These are phyloP conservation scores for Colletotrichum neosansevieriae DNA, from an alignment of 2,329 filamentous ascomycete species.

Conservation along the genomic window DNA sequence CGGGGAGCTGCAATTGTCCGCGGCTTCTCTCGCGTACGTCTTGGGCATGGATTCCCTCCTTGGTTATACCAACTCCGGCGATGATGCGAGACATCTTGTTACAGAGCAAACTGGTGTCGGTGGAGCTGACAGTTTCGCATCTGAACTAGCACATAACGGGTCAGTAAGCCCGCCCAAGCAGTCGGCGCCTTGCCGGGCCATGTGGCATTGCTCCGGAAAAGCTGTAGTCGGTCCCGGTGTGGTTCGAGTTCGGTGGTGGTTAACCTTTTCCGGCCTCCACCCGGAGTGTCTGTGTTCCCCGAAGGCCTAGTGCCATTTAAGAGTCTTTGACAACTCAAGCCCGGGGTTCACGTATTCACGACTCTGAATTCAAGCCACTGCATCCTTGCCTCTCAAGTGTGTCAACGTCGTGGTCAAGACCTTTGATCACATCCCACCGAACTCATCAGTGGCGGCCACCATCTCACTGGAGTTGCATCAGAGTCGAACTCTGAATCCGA, in stretches of 20 bases:
- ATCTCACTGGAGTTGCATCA: constrained; percentile 11
- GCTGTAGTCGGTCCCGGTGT: constrained; percentile 18
- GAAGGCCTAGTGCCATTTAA: constrained; percentile 17
- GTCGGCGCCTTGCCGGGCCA: constrained; percentile 20
- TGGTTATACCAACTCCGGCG: constrained; percentile 33
- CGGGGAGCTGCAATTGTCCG: background rate
- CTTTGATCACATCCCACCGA: background rate
- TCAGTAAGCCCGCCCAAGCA: background rate
- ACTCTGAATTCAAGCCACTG: constrained; percentile 3
- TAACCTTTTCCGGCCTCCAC: constrained; percentile 31
- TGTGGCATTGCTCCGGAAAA: constrained; percentile 36
- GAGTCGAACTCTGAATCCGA: background rate
- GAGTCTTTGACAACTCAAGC: constrained; percentile 21
- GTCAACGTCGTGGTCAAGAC: constrained; percentile 13
- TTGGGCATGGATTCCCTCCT: background rate
- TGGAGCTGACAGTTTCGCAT: background rate
- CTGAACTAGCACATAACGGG: background rate
- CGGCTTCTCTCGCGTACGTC: background rate
- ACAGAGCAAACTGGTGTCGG: constrained; percentile 4
- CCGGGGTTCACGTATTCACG: constrained; percentile 13
- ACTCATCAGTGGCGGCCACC: constrained; percentile 31
- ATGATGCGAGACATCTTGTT: constrained; percentile 22
- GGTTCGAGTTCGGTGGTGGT: background rate
- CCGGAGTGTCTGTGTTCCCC: constrained; percentile 16
- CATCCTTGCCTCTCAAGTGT: background rate